Base-by-base conservation (phyloP, 805 yeast genomes). In the Metschnikowia proteae region DNA sequence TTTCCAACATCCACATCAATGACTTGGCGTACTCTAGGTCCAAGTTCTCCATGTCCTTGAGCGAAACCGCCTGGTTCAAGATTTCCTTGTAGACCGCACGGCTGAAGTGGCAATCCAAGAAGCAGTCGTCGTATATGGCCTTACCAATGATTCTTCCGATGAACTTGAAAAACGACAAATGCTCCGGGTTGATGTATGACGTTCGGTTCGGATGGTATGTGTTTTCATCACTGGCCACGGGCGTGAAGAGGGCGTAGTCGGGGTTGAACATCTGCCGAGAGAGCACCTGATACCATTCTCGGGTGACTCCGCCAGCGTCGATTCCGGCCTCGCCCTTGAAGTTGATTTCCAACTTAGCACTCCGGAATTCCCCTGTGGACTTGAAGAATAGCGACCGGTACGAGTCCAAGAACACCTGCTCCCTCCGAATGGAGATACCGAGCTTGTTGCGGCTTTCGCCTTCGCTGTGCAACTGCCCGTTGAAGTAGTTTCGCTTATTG, bases 281-380 rank as follows among this genome's bases (percentile, higher is more conserved):
- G 41, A 94, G 68, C 4, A 91, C 96, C 63, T 91, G 97, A 61
- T 85, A 91, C 99, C 99, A 94, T 65, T 94, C 99, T 60, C 99
- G 76, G 0, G 97, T 88, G 11, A 94, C 84, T 36, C 99, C 99
- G 57, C 99, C 99, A 3, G 96, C 99, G 74, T 94, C 99, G 43
- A 94, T 88, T 57, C 98, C 99, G 47, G 86, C 86, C 66, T 94
- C 99, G 1, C 96, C 96, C 53, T 83, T 83, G 71, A 94, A 94
- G n/a, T 78, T 78, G 37, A 94, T 81, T 44, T 86, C 91, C 56
- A 94, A 70, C 55, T 83, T 84, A 2, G 91, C 78, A 43, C 81
- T 75, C 56, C 83, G 80, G 60, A 90, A 81, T 48, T 86, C 92
- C 7, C 82, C 87, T 30, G 81, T 80, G 0, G 86, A 70, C 58